Percentiles rank a stretch among this genome's conserved stretches.
phyloP scores from a whole-genome alignment of 2,329 filamentous ascomycete species.

The Stemphylium lycopersici region DNA sequence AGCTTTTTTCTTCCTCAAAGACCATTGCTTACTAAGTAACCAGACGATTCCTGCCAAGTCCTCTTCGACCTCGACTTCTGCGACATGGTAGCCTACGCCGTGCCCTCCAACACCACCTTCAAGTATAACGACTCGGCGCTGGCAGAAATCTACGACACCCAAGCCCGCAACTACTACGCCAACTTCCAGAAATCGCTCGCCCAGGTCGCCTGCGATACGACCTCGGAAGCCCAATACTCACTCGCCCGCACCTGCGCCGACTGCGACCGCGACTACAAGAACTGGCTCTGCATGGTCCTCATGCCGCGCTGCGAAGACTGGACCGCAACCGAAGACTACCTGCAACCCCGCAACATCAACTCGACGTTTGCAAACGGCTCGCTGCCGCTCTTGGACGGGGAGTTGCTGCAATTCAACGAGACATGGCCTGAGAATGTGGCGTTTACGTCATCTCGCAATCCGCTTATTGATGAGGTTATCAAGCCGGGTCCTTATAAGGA shows the following conservation, averaged over 20 bases:
- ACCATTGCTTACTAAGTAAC: slow-evolving; percentile 14
- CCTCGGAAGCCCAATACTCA: slow-evolving; percentile 76
- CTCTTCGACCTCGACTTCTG: slow-evolving; percentile 90
- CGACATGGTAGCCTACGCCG: slow-evolving; percentile 85
- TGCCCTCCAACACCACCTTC: slow-evolving; percentile 75
- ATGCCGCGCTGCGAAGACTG: slow-evolving; percentile 94
- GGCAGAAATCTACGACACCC: slow-evolving; percentile 76
- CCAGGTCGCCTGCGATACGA: slow-evolving; percentile 84
- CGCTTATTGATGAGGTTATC: slow-evolving; percentile 72
- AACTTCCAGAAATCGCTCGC: slow-evolving; percentile 83
- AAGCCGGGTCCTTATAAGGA: slow-evolving; percentile 92
- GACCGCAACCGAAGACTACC: slow-evolving; percentile 55
- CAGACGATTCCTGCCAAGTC: slow-evolving; percentile 81
- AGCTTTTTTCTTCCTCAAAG: not conserved
- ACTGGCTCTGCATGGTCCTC: slow-evolving; percentile 91
- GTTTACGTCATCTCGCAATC: slow-evolving; percentile 68
- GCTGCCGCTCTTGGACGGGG: slow-evolving; percentile 21
- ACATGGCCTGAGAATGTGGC: slow-evolving; percentile 43
- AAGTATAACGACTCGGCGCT: slow-evolving; percentile 68
- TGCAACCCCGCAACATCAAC: slow-evolving; percentile 74
- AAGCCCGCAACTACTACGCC: slow-evolving; percentile 71
- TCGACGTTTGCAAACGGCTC: slow-evolving; percentile 73
- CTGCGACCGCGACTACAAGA: slow-evolving; percentile 82
- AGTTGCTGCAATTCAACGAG: slow-evolving; percentile 29
- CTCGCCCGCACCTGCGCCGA: slow-evolving; percentile 76